Conservation (phyloP, 2,329 filamentous ascomycete species). For the Aspergillus brunneoviolaceus region DNA sequence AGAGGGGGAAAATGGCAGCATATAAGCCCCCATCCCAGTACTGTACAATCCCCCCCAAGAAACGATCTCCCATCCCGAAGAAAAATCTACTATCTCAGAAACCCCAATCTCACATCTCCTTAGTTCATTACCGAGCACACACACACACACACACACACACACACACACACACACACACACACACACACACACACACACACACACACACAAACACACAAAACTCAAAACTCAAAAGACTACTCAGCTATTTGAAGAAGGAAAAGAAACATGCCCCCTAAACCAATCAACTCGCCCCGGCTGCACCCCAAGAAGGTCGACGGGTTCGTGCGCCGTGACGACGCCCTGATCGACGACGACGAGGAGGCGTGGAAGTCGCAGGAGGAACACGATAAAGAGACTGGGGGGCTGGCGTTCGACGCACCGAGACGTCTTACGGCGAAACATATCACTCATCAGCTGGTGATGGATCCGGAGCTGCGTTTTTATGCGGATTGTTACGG, state of each 20-base stretch:
- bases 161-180: too few species aligned
- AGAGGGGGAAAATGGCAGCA: too few species aligned
- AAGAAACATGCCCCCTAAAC: conserved; percentile 44
- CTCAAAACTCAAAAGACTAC: conserved; percentile 26
- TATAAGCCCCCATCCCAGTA: neutral
- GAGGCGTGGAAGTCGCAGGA: conserved; percentile 7
- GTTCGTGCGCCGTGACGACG: neutral
- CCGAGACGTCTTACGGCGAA: neutral
- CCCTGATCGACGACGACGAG: conserved; percentile 3
- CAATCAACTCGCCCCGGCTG: conserved; percentile 42
- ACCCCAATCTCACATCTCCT: too few species aligned
- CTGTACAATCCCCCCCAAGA: neutral
- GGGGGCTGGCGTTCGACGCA: neutral
- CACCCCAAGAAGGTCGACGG: conserved; percentile 3
- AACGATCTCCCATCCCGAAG: too few species aligned
- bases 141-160: conserved; percentile 22
- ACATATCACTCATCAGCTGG: too few species aligned
- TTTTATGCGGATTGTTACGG: too few species aligned
- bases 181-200: conserved; percentile 22
- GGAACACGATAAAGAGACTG: neutral
- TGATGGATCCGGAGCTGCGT: too few species aligned
- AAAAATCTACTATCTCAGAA: too few species aligned
- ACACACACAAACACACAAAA: conserved; percentile 24
- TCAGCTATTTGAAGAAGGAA: conserved; percentile 20
- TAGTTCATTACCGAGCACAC: conserved; percentile 45